A percentile compares a stretch with the other conserved stretches of the same genome.
Conservation (phyloP, 495 filamentous ascomycete species). For the Aspergillus funiculosus region DNA sequence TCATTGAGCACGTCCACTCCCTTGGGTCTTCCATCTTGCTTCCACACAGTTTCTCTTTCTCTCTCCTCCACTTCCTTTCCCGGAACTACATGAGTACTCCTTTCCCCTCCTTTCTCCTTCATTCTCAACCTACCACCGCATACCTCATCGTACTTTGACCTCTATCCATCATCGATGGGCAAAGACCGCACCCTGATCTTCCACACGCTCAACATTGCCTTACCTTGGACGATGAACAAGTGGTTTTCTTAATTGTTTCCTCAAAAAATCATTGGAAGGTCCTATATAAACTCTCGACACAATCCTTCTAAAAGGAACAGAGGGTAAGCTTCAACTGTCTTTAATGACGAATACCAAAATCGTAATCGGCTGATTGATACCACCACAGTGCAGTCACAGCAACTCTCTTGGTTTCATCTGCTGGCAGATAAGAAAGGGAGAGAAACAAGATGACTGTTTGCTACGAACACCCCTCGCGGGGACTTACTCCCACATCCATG, state of each 20-base stretch:
- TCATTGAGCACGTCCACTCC: constrained; percentile 36
- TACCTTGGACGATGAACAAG: constrained; percentile 25
- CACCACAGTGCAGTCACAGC: constrained; percentile 9
- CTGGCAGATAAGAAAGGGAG: constrained; percentile 41
- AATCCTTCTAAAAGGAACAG: constrained; percentile 6
- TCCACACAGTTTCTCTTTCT: constrained; percentile 29
- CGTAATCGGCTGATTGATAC: constrained; percentile 8
- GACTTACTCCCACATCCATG: constrained; percentile 45
- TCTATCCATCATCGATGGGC: constrained; percentile 17
- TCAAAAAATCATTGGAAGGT: constrained; percentile 17
- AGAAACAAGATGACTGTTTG: constrained; percentile 59
- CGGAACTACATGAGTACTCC: constrained; percentile 25
- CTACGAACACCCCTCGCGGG: constrained; percentile 54
- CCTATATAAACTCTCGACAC: constrained; percentile 14
- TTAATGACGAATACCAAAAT: not conserved
- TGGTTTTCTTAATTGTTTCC: constrained; percentile 18
- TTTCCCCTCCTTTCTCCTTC: constrained; percentile 22
- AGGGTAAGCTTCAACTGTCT: constrained; percentile 5
- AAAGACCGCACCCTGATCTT: constrained; percentile 9
- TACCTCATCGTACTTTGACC: constrained; percentile 1
- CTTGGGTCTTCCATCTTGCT: constrained; percentile 33
- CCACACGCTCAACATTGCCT: constrained; percentile 12
- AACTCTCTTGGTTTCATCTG: constrained; percentile 35
- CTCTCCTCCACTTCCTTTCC: constrained; percentile 24
- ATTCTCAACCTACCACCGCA: constrained; percentile 14